Conservation (phyloP, 345 rosid genomes). For the Alliaria petiolata region DNA sequence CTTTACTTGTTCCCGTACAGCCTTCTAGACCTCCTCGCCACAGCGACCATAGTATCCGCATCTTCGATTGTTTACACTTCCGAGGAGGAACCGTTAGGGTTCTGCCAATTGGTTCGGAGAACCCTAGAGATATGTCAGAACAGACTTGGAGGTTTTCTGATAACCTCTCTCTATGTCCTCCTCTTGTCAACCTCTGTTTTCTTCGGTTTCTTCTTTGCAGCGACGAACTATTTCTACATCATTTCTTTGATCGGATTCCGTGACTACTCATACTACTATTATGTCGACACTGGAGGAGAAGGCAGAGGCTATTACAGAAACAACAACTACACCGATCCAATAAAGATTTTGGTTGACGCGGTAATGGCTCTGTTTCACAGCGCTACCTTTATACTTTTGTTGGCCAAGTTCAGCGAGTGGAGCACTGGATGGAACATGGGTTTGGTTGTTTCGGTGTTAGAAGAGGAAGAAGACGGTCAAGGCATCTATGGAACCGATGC, state of each 20-base stretch:
- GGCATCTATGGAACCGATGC: conserved; percentile 30
- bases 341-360: not conserved
- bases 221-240: conserved; percentile 25
- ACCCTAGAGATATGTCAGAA: conserved; percentile 5
- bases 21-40: conserved; percentile 37
- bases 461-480: conserved; percentile 19
- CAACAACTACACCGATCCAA: not conserved
- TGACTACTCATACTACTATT: not conserved
- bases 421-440: conserved; percentile 44
- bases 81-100: conserved; percentile 9
- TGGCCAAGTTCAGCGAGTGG: conserved; percentile 38
- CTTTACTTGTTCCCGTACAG: conserved; percentile 14
- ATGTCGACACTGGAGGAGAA: not conserved
- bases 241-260: not conserved
- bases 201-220: conserved; percentile 30
- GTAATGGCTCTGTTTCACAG: conserved; percentile 22
- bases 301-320: not conserved
- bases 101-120: not conserved
- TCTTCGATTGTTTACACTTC: conserved; percentile 28
- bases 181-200: conserved; percentile 27
- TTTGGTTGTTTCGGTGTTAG: conserved; percentile 37
- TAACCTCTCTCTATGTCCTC: conserved; percentile 40
- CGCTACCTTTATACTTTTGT: conserved; percentile 15
- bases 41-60: conserved; percentile 21
- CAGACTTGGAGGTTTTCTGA: conserved; percentile 35